Percentiles rank a stretch among this genome's conserved stretches.
phyloP scores from a whole-genome alignment of 129 eudicot genomes.

The Deinandra increscens region DNA sequence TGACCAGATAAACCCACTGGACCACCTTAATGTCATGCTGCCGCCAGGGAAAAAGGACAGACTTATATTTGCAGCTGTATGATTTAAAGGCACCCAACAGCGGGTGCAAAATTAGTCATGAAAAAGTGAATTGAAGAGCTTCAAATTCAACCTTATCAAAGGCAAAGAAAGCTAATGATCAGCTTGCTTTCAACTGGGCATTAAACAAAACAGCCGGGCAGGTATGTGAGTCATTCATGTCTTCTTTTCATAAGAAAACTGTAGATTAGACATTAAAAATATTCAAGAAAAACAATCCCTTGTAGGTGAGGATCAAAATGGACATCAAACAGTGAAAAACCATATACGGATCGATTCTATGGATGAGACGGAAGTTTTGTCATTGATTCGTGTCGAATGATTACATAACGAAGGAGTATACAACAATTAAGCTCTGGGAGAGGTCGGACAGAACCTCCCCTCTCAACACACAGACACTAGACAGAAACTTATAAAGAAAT shows the following conservation, averaged over 20 bases:
- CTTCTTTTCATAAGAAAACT: neutral
- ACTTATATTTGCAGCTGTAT: constrained; percentile 90
- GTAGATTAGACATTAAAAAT: neutral
- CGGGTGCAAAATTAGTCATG: constrained; percentile 84
- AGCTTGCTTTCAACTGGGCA: constrained; percentile 97
- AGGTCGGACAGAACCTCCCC: too few relatives aligned
- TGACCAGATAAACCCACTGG: constrained; percentile 82
- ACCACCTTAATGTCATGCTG: constrained; percentile 87
- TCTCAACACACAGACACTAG: too few relatives aligned
- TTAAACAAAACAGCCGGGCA: constrained; percentile 69
- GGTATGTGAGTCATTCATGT: neutral
- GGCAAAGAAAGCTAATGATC: constrained; percentile 90
- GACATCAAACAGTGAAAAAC: constrained; percentile 69
- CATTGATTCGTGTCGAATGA: too few relatives aligned
- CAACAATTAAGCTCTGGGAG: too few relatives aligned
- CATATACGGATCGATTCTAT: too few relatives aligned
- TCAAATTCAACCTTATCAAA: constrained; percentile 75
- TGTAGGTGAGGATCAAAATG: constrained; percentile 34
- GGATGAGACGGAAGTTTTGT: too few relatives aligned
- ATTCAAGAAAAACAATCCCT: neutral
- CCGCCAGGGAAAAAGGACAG: constrained; percentile 98
- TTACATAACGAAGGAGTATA: too few relatives aligned
- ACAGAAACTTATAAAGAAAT: too few relatives aligned
- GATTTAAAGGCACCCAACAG: constrained; percentile 80
- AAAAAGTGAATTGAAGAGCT: constrained; percentile 91